A percentile compares a stretch with the other conserved stretches of the same genome.
Evolutionary conservation across 179 eudicot species (phyloP).

Genomic region (Silene vulgaris): DNA sequence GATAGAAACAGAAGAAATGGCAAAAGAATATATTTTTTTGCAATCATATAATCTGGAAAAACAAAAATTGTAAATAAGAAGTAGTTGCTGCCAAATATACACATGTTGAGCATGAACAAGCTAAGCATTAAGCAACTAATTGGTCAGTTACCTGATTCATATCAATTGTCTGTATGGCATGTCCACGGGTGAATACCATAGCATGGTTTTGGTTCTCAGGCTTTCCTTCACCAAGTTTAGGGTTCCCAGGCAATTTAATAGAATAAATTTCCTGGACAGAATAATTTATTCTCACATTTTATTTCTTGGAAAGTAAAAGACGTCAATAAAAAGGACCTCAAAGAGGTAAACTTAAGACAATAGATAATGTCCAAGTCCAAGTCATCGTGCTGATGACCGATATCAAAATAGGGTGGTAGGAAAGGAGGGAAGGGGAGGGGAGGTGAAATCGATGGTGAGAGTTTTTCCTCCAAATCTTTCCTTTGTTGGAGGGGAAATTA

Average conservation of each 20-base stretch:
- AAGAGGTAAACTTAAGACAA: background rate
- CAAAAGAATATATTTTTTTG: background rate
- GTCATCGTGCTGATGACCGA: background rate
- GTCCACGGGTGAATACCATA: conserved; percentile 92
- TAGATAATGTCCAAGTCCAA: background rate
- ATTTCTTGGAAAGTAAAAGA: background rate
- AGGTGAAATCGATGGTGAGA: too few relatives aligned
- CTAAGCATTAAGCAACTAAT: background rate
- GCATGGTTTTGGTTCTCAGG: conserved; percentile 99
- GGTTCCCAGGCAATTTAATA: conserved; percentile 89
- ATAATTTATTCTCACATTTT: background rate
- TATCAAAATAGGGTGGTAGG: too few relatives aligned
- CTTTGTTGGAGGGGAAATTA: too few relatives aligned
- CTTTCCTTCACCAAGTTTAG: conserved; percentile 97
- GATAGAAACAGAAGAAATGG: background rate
- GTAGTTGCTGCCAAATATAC: background rate
- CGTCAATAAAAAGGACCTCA: background rate
- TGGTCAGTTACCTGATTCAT: conserved; percentile 75
- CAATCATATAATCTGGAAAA: background rate
- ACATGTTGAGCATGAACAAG: background rate
- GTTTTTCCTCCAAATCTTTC: too few relatives aligned
- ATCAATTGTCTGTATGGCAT: conserved; percentile 95
- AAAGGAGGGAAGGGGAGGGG: too few relatives aligned
- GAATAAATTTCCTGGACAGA: conserved; percentile 81
- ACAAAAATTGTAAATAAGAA: background rate